Percentiles rank a stretch among this genome's conserved stretches.
phyloP scores from a whole-genome alignment of 108 stramenopile genomes.

The Nitzschia palea region DNA sequence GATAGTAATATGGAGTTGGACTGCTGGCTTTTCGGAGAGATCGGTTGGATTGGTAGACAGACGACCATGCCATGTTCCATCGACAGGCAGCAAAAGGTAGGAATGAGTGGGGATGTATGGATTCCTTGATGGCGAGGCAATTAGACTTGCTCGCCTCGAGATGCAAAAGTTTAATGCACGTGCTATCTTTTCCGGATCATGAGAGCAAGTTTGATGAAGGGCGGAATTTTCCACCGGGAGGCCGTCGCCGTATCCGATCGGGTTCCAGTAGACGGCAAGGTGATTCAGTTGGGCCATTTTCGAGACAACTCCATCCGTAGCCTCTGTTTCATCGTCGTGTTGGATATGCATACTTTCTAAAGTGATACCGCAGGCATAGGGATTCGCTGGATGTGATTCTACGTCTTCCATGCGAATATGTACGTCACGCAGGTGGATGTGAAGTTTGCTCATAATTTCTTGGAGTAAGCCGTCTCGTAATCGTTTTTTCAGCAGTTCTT shows the following conservation, averaged over 20 bases:
- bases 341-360: constrained; percentile 71
- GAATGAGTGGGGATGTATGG: constrained; percentile 41
- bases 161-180: constrained; percentile 44
- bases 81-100: constrained; percentile 52
- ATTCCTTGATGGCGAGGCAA: constrained; percentile 27
- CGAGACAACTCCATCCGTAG: constrained; percentile 21
- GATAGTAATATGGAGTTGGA: constrained; percentile 23
- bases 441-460: constrained; percentile 53
- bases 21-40: constrained; percentile 24
- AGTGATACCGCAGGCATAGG: constrained; percentile 59
- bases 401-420: constrained; percentile 69
- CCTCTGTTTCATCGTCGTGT: constrained; percentile 38
- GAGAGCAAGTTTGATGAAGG: constrained; percentile 35
- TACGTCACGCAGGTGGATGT: constrained; percentile 66
- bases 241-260: constrained; percentile 36
- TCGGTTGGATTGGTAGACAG: constrained; percentile 39
- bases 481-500: constrained; percentile 35
- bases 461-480: constrained; percentile 52
- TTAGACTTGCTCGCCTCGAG: constrained; percentile 35
- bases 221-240: constrained; percentile 38
- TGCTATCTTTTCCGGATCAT: constrained; percentile 14
- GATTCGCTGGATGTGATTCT: constrained; percentile 45
- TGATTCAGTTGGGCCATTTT: constrained; percentile 71
- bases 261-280: constrained; percentile 60
- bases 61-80: constrained; percentile 34